phyloP scores from a whole-genome alignment of 768 basidiomycete species.

The Agrocybe chaxingu region DNA sequence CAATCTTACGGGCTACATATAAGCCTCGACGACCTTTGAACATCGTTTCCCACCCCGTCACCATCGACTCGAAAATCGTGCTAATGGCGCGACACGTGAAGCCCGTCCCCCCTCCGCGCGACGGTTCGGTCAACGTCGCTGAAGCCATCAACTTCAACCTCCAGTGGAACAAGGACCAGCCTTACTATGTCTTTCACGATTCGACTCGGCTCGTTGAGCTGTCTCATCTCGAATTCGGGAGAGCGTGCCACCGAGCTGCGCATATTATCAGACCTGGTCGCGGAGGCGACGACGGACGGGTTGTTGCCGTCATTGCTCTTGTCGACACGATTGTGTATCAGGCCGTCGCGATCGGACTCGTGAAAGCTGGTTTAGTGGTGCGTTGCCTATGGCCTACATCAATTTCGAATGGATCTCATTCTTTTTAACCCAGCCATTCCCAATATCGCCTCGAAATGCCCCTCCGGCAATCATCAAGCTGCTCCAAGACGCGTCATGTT shows the following conservation, averaged over 20 bases:
- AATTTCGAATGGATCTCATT: neutral
- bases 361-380: slow-evolving; percentile 32
- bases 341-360: slow-evolving; percentile 33
- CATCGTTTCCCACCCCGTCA: too few relatives aligned
- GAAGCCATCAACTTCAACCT: slow-evolving; percentile 30
- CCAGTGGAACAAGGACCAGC: slow-evolving; percentile 24
- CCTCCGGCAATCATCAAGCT: slow-evolving; percentile 30
- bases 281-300: slow-evolving; percentile 17
- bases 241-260: slow-evolving; percentile 43
- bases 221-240: slow-evolving; percentile 39
- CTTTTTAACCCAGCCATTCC: slow-evolving; percentile 30
- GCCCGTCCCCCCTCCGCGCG: slow-evolving; percentile 15
- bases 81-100: too few relatives aligned
- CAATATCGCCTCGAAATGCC: slow-evolving; percentile 37
- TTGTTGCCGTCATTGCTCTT: slow-evolving; percentile 34
- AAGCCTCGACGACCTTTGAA: too few relatives aligned
- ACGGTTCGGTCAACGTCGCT: slow-evolving; percentile 27
- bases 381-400: slow-evolving; percentile 5
- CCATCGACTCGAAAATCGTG: too few relatives aligned
- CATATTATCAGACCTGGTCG: slow-evolving; percentile 27
- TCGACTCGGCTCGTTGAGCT: slow-evolving; percentile 21
- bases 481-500: slow-evolving; percentile 33
- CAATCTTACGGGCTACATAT: too few relatives aligned
- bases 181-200: slow-evolving; percentile 28
- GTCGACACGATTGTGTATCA: slow-evolving; percentile 37